Conservation (phyloP, 2,329 filamentous ascomycete genomes). For the Curvularia verruculosa region DNA sequence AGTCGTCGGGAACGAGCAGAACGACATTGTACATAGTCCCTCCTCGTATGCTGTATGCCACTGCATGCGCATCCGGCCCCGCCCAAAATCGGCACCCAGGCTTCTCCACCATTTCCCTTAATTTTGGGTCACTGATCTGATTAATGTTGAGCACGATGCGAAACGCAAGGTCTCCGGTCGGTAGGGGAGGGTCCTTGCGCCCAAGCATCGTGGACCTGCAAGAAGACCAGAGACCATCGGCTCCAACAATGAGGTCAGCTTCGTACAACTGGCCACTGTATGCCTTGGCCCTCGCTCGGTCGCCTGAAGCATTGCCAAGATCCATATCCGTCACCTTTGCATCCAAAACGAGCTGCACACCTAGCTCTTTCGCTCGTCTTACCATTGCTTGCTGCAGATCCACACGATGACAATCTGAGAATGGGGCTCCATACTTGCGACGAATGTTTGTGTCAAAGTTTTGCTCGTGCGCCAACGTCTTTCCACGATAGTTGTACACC, state of each 20-base stretch:
- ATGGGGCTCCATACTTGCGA: slow-evolving; percentile 62
- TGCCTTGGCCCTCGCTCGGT: slow-evolving; percentile 49
- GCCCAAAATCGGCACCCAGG: slow-evolving; percentile 67
- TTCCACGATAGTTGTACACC: slow-evolving; percentile 61
- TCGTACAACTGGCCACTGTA: slow-evolving; percentile 50
- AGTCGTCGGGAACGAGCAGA: slow-evolving; percentile 67
- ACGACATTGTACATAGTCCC: slow-evolving; percentile 70
- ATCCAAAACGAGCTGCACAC: slow-evolving; percentile 58
- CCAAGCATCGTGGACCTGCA: slow-evolving; percentile 53
- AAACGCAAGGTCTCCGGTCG: slow-evolving; percentile 70
- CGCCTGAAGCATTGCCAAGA: slow-evolving; percentile 47
- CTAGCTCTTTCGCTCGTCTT: slow-evolving; percentile 59
- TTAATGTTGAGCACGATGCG: slow-evolving; percentile 63
- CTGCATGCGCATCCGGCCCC: slow-evolving; percentile 65
- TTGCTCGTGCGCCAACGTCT: slow-evolving; percentile 57
- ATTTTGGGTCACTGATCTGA: slow-evolving; percentile 58
- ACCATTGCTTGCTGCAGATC: slow-evolving; percentile 64
- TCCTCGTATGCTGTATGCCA: slow-evolving; percentile 66
- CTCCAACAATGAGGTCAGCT: slow-evolving; percentile 66
- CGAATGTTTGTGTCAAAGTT: slow-evolving; percentile 62
- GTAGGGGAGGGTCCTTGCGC: slow-evolving; percentile 32
- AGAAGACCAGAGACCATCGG: slow-evolving; percentile 68
- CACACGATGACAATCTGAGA: slow-evolving; percentile 66
- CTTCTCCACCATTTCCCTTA: slow-evolving; percentile 60
- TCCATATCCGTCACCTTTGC: slow-evolving; percentile 57